Evolutionary conservation across 257 asterid genomes (phyloP), one percentile per base, ranked within the genome.

Genomic region (Nicotiana sylvestris): DNA sequence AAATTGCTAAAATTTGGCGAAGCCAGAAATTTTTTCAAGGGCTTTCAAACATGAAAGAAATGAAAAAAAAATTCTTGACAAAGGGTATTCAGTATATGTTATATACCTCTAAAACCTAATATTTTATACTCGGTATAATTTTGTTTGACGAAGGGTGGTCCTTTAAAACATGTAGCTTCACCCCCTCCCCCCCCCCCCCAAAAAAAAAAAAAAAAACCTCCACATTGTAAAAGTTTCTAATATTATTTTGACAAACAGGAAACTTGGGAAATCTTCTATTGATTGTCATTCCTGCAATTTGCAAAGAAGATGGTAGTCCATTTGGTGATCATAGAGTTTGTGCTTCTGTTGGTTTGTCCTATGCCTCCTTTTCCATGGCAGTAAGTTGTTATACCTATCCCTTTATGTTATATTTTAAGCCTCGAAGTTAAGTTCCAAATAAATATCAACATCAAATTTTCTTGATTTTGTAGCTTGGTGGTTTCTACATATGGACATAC

Each of bases 401-500:
- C 39, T 5, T 25, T 29, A 5, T 46, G 13, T 13, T 25, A 27
- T 6, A 39, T 72, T 55, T 3, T 21, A 9, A 21, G 78, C 32
- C 9, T 7, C 43, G 7, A 18, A 8, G 4, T 9, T 16, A 69
- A 0, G 37, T 79, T 58, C 2, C 6, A 35, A 5, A 30, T 32
- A 61, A 10, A n/a, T 1, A 58, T 43, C 15, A 49, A 46, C 62
- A 27, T 1, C 29, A 1, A 3, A 0, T 17, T 60, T 58, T 64
- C 66, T 84, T 82, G 79, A 16, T 46, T 70, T 85, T 6, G 46
- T 86, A 93, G 97, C 91, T 91, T 57, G 97, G 97, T 17, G 88
- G 92, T 6, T 88, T 92, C 90, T 92, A 85, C 97, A 89, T 91
- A 82, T 92, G 97, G 97, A 92, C 97, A 27, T 89, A 81, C 77